Conservation (phyloP, 257 asterid species). For the Solanum peruvianum region DNA sequence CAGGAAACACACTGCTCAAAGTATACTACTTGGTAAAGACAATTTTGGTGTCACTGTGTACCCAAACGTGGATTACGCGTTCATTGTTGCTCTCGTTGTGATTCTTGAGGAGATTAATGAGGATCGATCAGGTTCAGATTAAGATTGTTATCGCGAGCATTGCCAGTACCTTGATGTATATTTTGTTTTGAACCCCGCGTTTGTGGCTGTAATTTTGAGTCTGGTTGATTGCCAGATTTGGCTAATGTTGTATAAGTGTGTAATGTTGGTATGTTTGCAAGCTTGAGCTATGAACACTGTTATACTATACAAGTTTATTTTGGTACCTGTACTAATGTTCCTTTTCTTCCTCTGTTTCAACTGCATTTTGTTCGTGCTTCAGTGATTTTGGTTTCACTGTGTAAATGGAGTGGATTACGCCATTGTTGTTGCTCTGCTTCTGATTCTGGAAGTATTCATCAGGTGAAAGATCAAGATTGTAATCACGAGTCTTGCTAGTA, state of each 20-base stretch:
- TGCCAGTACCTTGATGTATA: neutral
- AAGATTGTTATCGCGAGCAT: neutral
- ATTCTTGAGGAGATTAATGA: conserved; percentile 25
- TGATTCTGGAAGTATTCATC: conserved; percentile 18
- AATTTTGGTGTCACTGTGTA: conserved; percentile 15
- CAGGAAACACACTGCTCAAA: conserved; percentile 17
- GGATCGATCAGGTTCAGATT: neutral
- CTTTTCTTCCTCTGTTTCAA: neutral
- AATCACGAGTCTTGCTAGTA: neutral
- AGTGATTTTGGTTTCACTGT: conserved; percentile 5
- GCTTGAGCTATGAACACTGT: neutral
- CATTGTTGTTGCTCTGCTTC: conserved; percentile 27
- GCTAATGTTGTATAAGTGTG: neutral
- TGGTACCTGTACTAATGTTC: neutral
- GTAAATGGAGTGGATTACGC: conserved; percentile 21
- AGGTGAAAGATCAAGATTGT: neutral
- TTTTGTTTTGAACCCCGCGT: neutral
- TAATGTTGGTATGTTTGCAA: neutral
- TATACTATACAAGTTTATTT: neutral
- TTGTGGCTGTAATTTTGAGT: neutral
- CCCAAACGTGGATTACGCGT: conserved; percentile 25
- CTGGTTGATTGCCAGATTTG: neutral
- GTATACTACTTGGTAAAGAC: conserved; percentile 27
- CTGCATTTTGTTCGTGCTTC: neutral
- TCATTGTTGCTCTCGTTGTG: conserved; percentile 29